phyloP scores from a whole-genome alignment of 805 yeast genomes.

The Debaryomyces prosopidis region DNA sequence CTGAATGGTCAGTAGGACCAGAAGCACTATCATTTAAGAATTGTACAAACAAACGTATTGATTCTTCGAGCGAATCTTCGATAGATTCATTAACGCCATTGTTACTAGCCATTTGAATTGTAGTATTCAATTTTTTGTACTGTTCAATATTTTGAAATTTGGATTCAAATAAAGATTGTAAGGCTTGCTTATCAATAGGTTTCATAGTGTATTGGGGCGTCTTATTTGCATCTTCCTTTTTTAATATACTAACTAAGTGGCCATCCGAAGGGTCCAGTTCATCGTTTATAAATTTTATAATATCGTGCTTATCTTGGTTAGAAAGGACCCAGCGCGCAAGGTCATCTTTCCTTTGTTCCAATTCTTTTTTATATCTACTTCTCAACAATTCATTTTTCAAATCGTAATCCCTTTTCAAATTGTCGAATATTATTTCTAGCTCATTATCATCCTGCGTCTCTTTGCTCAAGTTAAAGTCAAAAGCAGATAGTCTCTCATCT shows the following conservation, averaged over 20 bases:
- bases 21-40: constrained; percentile 5
- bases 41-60: constrained; percentile 2
- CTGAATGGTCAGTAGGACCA: background rate
- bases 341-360: constrained; percentile 7
- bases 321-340: constrained; percentile 16
- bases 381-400: constrained; percentile 12
- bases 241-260: background rate
- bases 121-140: background rate
- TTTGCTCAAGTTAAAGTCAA: constrained; percentile 16
- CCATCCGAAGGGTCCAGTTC: background rate
- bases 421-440: constrained; percentile 25
- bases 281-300: background rate
- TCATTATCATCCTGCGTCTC: constrained; percentile 21
- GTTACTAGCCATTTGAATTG: background rate
- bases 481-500: constrained; percentile 29
- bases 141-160: background rate
- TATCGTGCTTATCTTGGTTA: constrained; percentile 1
- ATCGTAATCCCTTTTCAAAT: constrained; percentile 23
- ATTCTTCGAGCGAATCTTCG: background rate
- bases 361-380: constrained; percentile 10
- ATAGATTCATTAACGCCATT: background rate
- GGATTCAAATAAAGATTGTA: background rate
- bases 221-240: background rate
- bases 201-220: background rate
- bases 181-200: background rate